These are phyloP conservation scores for Lactarius hatsudake DNA, from an alignment of 768 basidiomycete species.

Conservation along the genomic window DNA sequence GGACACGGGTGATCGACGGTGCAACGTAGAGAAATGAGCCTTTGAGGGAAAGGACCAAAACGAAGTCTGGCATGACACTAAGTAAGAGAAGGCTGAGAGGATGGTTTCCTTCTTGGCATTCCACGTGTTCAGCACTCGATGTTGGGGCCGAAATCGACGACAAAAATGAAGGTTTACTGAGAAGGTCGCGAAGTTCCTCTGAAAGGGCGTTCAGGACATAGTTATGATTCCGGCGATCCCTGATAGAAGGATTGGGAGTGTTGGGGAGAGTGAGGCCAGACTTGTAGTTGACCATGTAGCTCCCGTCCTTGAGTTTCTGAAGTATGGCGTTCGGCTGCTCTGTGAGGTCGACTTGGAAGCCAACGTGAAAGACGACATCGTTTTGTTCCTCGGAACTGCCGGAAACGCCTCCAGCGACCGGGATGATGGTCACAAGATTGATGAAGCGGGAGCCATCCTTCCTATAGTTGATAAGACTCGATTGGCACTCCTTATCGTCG, in stretches of 20 bases:
- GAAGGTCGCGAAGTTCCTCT: conserved; percentile 49
- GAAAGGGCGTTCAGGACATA: conserved; percentile 42
- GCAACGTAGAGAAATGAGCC: conserved; percentile 92
- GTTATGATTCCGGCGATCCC: conserved; percentile 36
- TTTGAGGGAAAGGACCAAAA: conserved; percentile 90
- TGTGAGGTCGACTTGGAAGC: conserved; percentile 93
- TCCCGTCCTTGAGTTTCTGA: conserved; percentile 74
- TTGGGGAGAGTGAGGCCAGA: conserved; percentile 26
- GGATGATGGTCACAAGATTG: conserved; percentile 91
- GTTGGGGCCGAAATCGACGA: conserved; percentile 32
- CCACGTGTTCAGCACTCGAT: conserved; percentile 28
- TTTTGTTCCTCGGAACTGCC: conserved; percentile 52
- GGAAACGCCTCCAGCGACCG: conserved; percentile 61
- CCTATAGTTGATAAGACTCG: conserved; percentile 81
- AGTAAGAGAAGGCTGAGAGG: conserved; percentile 59
- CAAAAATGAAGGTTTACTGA: conserved; percentile 48
- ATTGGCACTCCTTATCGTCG: conserved; percentile 86
- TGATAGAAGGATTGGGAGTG: conserved; percentile 25
- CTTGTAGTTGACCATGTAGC: conserved; percentile 65
- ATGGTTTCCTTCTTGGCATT: conserved; percentile 41
- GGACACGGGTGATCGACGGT: conserved; percentile 68
- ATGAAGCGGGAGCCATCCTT: conserved; percentile 84
- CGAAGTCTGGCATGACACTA: conserved; percentile 68
- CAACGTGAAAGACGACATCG: conserved; percentile 83
- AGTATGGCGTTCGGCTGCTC: conserved; percentile 84